Evolutionary conservation across 345 rosid genomes (phyloP).

Genomic region (Eucalyptus lansdowneana): DNA sequence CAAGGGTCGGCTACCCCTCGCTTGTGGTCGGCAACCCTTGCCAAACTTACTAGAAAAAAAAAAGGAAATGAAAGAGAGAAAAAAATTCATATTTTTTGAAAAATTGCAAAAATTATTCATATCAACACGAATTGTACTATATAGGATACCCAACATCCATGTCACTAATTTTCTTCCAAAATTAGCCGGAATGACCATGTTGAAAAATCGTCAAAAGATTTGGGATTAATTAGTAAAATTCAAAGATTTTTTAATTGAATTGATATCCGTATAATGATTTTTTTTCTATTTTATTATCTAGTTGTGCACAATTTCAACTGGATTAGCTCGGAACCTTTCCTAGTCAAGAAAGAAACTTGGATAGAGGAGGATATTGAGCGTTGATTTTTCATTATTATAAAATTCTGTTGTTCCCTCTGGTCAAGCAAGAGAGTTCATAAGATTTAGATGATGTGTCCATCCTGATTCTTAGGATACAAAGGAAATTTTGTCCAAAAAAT

Average conservation of each 20-base stretch:
- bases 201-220: fast-evolving
- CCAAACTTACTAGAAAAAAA: too few relatives aligned
- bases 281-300: fast-evolving
- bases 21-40: fast-evolving
- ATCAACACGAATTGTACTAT: fast-evolving
- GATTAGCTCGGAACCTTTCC: background rate
- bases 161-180: fast-evolving
- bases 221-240: fast-evolving
- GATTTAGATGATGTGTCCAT: background rate
- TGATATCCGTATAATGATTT: fast-evolving
- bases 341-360: background rate
- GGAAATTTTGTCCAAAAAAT: background rate
- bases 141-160: background rate
- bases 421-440: background rate
- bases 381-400: background rate
- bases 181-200: fast-evolving
- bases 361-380: background rate
- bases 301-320: background rate
- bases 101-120: too few relatives aligned
- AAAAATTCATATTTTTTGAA: too few relatives aligned
- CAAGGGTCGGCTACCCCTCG: background rate
- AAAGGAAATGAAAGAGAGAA: too few relatives aligned
- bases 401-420: background rate
- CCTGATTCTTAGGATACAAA: background rate
- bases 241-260: fast-evolving